These are phyloP conservation scores for Russula sp. DNA, from an alignment of 768 basidiomycete genomes.

Conservation along the genomic window DNA sequence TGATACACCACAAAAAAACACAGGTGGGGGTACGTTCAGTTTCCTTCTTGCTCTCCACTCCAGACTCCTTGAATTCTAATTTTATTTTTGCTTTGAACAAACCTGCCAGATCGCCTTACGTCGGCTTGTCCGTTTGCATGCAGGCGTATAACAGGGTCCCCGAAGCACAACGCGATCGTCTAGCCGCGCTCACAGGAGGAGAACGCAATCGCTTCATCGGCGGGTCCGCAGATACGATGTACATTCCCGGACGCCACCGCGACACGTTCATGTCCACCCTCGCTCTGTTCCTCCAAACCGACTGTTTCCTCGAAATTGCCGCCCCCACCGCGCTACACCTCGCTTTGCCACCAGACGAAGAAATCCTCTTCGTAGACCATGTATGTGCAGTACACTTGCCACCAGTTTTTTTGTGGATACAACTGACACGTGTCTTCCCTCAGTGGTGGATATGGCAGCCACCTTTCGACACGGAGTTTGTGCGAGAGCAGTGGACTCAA, in stretches of 20 bases:
- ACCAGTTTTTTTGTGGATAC: neutral
- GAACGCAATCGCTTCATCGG: slow-evolving; percentile 44
- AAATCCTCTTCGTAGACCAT: slow-evolving; percentile 49
- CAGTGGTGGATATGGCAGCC: slow-evolving; percentile 51
- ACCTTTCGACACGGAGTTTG: slow-evolving; percentile 47
- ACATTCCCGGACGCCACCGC: slow-evolving; percentile 46
- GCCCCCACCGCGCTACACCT: slow-evolving; percentile 47
- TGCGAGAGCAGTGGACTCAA: slow-evolving; percentile 45
- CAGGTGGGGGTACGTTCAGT: slow-evolving; percentile 31
- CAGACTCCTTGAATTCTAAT: neutral
- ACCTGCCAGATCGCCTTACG: slow-evolving; percentile 42
- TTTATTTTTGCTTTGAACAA: neutral
- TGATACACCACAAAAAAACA: neutral
- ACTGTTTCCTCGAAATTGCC: slow-evolving; percentile 52
- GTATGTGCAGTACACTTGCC: slow-evolving; percentile 32
- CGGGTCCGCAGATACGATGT: slow-evolving; percentile 49
- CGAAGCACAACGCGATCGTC: slow-evolving; percentile 38
- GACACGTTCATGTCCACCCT: slow-evolving; percentile 43
- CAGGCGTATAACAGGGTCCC: slow-evolving; percentile 42
- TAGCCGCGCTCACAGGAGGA: slow-evolving; percentile 39
- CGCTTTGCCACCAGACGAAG: slow-evolving; percentile 40
- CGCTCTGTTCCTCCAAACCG: slow-evolving; percentile 45
- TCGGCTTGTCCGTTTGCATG: slow-evolving; percentile 47
- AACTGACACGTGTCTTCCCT: neutral
- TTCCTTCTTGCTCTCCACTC: neutral